phyloP scores from a whole-genome alignment of 164 flowering plant species.

The Vitis labrusca region DNA sequence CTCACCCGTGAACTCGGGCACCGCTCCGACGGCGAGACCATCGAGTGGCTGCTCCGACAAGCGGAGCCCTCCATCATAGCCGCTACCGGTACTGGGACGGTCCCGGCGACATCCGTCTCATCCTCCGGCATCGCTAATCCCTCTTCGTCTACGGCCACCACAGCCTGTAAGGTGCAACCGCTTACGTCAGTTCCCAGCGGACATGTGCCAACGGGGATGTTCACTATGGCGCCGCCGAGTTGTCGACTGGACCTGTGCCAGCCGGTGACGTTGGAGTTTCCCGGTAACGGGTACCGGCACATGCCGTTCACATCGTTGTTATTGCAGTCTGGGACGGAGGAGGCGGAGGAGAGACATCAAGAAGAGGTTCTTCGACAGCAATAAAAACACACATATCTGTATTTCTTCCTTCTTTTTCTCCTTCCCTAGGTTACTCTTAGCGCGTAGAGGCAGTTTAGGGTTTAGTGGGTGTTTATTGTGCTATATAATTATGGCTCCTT shows the following conservation, averaged over 20 bases:
- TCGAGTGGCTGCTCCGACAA: constrained; percentile 65
- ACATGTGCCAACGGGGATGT: constrained; percentile 9
- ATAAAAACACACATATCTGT: not conserved
- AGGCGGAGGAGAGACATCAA: constrained; percentile 21
- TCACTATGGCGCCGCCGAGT: constrained; percentile 19
- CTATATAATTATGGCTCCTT: no score
- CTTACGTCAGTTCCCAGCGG: not conserved
- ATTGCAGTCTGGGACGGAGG: constrained; percentile 45
- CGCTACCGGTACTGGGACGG: constrained; percentile 55
- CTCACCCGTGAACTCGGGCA: constrained; percentile 69
- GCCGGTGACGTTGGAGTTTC: constrained; percentile 27
- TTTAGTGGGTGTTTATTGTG: no score
- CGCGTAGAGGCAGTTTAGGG: no score
- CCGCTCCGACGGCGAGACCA: constrained; percentile 66
- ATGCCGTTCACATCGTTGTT: constrained; percentile 69
- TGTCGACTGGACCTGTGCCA: constrained; percentile 43
- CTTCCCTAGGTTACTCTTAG: no score
- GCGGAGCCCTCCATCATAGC: constrained; percentile 64
- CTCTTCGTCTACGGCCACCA: constrained; percentile 18
- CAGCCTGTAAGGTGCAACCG: constrained; percentile 14
- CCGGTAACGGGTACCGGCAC: constrained; percentile 33
- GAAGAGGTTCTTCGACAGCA: constrained; percentile 11
- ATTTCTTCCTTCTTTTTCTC: no score
- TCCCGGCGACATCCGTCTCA: constrained; percentile 27
- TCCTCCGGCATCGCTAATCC: constrained; percentile 15